phyloP scores from a whole-genome alignment of 495 filamentous ascomycete genomes.

The Aspergillus taichungensis region DNA sequence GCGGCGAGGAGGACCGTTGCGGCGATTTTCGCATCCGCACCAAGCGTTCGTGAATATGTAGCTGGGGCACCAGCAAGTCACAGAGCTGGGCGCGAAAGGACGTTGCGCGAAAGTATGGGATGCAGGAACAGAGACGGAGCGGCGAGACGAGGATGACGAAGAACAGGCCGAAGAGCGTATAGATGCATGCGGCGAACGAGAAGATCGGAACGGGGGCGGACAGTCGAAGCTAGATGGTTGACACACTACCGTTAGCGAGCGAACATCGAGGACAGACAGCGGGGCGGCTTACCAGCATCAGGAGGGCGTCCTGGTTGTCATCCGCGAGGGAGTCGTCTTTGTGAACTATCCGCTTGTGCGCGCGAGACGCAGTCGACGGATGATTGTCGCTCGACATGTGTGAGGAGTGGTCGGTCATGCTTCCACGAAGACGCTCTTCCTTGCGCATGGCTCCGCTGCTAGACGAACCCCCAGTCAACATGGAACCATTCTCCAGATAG shows the following conservation, averaged over 20 bases:
- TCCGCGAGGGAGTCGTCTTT: conserved; percentile 17
- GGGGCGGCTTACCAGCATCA: conserved; percentile 27
- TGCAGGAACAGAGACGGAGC: conserved; percentile 33
- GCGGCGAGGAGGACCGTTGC: conserved; percentile 24
- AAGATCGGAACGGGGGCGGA: conserved; percentile 40
- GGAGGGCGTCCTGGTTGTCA: conserved; percentile 27
- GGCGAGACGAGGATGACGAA: conserved; percentile 35
- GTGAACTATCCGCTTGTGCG: conserved; percentile 21
- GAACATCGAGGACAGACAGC: not conserved
- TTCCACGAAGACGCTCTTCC: conserved; percentile 26
- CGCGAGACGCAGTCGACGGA: conserved; percentile 17
- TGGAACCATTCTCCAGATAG: conserved; percentile 14
- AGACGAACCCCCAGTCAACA: conserved; percentile 19
- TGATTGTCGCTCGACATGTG: conserved; percentile 31
- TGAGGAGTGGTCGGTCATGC: conserved; percentile 34
- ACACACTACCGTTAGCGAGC: conserved; percentile 9
- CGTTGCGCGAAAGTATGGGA: conserved; percentile 28
- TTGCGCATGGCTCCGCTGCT: conserved; percentile 23
- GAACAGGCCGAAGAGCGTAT: conserved; percentile 35
- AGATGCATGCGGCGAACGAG: conserved; percentile 31
- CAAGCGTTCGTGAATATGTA: conserved; percentile 36
- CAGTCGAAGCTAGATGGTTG: conserved; percentile 35
- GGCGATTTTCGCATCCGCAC: conserved; percentile 22
- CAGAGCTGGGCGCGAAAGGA: conserved; percentile 31
- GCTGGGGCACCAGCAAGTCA: conserved; percentile 32